Evolutionary conservation across 768 basidiomycete species (phyloP).

Genomic region (Amanita rubescens): DNA sequence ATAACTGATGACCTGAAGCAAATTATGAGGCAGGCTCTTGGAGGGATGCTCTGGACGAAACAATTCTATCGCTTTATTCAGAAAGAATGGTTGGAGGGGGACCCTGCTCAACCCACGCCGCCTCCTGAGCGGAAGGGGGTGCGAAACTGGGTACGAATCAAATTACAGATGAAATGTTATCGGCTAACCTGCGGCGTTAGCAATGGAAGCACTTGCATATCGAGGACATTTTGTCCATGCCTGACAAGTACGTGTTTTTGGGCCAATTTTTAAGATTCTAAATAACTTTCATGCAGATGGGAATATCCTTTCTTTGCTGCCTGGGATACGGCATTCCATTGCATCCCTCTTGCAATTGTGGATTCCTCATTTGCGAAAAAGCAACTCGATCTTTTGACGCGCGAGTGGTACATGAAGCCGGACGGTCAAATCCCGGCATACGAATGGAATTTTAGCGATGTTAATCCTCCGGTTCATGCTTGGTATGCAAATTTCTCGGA

Average conservation of each 20-base stretch:
- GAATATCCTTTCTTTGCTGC: constrained; percentile 99
- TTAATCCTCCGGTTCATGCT: constrained; percentile 98
- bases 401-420: constrained; percentile 99
- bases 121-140: constrained; percentile 82
- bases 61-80: constrained; percentile 96
- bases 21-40: constrained; percentile 93
- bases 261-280: not conserved
- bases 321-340: constrained; percentile 99
- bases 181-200: constrained; percentile 26
- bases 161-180: not conserved
- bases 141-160: constrained; percentile 62
- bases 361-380: constrained; percentile 96
- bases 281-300: constrained; percentile 49
- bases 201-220: constrained; percentile 97
- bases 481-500: constrained; percentile 44
- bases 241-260: constrained; percentile 72
- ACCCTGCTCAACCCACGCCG: constrained; percentile 91
- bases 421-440: constrained; percentile 98
- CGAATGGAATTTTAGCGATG: constrained; percentile 99
- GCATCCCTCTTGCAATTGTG: constrained; percentile 93
- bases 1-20: constrained; percentile 91
- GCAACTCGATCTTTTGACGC: constrained; percentile 89
- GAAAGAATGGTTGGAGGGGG: constrained; percentile 93
- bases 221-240: constrained; percentile 96
- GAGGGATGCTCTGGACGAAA: constrained; percentile 98